A percentile compares a stretch with the other conserved stretches of the same genome.
Conservation (phyloP, 306 rosid species). For the Vachellia pachyceras region DNA sequence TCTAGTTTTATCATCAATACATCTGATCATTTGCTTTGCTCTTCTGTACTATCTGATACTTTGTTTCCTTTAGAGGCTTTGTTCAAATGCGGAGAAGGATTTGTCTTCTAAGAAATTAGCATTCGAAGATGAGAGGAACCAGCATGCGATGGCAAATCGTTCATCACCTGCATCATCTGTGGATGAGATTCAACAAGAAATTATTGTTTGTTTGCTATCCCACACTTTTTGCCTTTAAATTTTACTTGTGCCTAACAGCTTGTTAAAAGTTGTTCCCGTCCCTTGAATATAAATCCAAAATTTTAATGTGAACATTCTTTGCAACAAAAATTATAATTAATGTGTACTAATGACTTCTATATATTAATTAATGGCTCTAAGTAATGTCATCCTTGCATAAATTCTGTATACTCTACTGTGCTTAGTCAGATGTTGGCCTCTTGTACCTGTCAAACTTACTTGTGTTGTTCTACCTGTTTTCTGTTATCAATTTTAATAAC, state of each 20-base stretch:
- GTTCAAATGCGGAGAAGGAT: constrained; percentile 48
- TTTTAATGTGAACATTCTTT: not conserved
- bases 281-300: not conserved
- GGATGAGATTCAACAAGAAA: constrained; percentile 73
- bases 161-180: constrained; percentile 62
- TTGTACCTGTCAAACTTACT: not conserved
- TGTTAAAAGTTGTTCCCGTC: constrained; percentile 8
- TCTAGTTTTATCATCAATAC: not conserved
- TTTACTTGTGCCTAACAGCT: constrained; percentile 30
- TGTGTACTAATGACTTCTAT: not conserved
- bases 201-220: constrained; percentile 63
- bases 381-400: not conserved
- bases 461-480: not conserved
- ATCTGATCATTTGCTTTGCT: constrained; percentile 23
- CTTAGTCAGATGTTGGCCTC: not conserved
- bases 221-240: constrained; percentile 17
- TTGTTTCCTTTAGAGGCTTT: constrained; percentile 52
- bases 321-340: too few species aligned
- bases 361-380: not conserved
- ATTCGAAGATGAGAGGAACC: constrained; percentile 52
- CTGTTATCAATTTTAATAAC: not conserved
- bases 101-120: constrained; percentile 57
- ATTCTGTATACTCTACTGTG: not conserved
- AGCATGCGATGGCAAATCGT: constrained; percentile 55
- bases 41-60: constrained; percentile 26